A percentile compares a stretch with the other conserved stretches of the same genome.
phyloP scores from a whole-genome alignment of 495 filamentous ascomycete genomes.

The Opeltia flavorubescens region DNA sequence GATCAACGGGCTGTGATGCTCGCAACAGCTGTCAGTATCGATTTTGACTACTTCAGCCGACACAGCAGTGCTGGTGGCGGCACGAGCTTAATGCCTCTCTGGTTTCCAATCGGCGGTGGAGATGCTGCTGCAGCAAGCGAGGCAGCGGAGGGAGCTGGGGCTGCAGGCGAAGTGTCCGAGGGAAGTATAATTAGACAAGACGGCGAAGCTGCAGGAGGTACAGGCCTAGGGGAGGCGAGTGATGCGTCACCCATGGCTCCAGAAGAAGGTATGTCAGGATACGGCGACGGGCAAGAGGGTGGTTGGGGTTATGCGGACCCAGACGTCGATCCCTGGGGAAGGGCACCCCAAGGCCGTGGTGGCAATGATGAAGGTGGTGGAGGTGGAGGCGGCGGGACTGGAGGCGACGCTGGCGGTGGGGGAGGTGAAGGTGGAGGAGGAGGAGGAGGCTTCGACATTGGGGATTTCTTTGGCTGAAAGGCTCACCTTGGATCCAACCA shows the following conservation, averaged over 20 bases:
- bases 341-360: conserved; percentile 11
- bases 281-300: conserved; percentile 19
- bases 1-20: conserved; percentile 62
- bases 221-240: not conserved
- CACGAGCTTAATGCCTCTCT: conserved; percentile 42
- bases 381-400: conserved; percentile 7
- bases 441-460: not conserved
- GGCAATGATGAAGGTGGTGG: conserved; percentile 21
- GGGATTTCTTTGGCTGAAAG: not conserved
- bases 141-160: conserved; percentile 29
- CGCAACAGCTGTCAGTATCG: conserved; percentile 54
- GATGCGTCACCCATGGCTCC: not conserved
- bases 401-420: conserved; percentile 2
- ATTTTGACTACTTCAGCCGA: conserved; percentile 62
- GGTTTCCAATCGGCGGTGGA: conserved; percentile 40
- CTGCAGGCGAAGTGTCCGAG: conserved; percentile 28
- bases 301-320: conserved; percentile 24
- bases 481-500: no score
- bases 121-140: conserved; percentile 26
- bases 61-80: conserved; percentile 36
- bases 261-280: not conserved
- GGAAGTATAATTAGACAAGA: conserved; percentile 27
- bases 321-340: conserved; percentile 27
- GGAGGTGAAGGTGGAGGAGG: not conserved
- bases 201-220: conserved; percentile 18